phyloP scores from a whole-genome alignment of 2,329 filamentous ascomycete species.

The Ophiostoma ulmi region DNA sequence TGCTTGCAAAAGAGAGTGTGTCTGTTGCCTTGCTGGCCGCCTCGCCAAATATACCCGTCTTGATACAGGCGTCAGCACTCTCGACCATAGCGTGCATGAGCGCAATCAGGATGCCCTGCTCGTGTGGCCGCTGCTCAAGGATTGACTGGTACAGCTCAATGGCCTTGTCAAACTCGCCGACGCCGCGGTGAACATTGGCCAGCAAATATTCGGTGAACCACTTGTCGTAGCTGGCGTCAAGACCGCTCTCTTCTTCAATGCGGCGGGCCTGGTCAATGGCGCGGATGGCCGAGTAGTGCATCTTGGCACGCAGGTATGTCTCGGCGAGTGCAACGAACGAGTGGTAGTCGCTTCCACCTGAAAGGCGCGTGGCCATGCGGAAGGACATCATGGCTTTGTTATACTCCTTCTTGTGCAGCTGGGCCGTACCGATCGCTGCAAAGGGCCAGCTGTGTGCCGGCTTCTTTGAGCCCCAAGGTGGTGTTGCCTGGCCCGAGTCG shows the following conservation, averaged over 20 bases:
- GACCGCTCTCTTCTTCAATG: conserved; percentile 58
- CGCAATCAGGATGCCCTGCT: conserved; percentile 83
- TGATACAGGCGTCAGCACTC: conserved; percentile 68
- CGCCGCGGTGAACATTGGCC: conserved; percentile 85
- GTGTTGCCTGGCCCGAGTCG: conserved; percentile 87
- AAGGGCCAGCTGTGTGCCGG: conserved; percentile 95
- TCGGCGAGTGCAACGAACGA: conserved; percentile 97
- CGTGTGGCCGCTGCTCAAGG: conserved; percentile 59
- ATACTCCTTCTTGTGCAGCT: conserved; percentile 87
- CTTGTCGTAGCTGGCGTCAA: conserved; percentile 57
- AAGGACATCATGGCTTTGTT: conserved; percentile 85
- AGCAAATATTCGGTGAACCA: conserved; percentile 99
- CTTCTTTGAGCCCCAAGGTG: conserved; percentile 85
- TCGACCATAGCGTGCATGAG: conserved; percentile 85
- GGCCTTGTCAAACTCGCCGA: conserved; percentile 83
- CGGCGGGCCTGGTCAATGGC: conserved; percentile 81
- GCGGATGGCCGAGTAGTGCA: conserved; percentile 89
- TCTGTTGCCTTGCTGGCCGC: conserved; percentile 65
- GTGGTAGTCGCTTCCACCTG: conserved; percentile 75
- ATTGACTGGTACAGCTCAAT: conserved; percentile 72
- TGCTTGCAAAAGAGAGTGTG: conserved; percentile 62
- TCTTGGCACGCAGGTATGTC: conserved; percentile 89
- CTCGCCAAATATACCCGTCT: conserved; percentile 82
- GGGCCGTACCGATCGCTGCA: conserved; percentile 85
- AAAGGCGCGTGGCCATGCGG: conserved; percentile 77